These are phyloP conservation scores for Solanum chiquidenum DNA, from an alignment of 257 asterid genomes.

Conservation along the genomic window DNA sequence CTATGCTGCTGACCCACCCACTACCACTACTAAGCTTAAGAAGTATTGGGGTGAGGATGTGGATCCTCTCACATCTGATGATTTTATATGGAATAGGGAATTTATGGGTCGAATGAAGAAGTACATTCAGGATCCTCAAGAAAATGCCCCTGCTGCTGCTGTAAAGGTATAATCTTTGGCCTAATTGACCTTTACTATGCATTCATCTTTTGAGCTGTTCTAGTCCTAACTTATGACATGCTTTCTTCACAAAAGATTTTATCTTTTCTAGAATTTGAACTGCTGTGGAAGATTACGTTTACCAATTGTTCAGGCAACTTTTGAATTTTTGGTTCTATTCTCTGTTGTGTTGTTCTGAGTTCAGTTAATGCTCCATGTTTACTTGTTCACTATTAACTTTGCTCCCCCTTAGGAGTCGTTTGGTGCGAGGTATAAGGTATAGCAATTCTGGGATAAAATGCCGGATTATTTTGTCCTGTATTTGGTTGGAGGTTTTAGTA, in stretches of 20 bases:
- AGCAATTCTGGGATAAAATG: background rate
- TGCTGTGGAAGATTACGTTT: background rate
- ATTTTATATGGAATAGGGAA: slow-evolving; percentile 81
- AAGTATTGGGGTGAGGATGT: slow-evolving; percentile 84
- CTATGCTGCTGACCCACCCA: slow-evolving; percentile 67
- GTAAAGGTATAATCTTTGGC: slow-evolving; percentile 28
- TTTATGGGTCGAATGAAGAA: slow-evolving; percentile 83
- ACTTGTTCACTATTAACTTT: background rate
- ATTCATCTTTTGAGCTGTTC: background rate
- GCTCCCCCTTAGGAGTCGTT: background rate
- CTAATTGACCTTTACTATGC: background rate
- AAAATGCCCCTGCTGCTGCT: slow-evolving; percentile 12
- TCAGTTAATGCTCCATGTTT: background rate
- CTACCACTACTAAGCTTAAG: slow-evolving; percentile 63
- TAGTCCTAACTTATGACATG: background rate
- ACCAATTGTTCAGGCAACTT: background rate
- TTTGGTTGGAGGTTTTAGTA: background rate
- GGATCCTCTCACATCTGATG: slow-evolving; percentile 82
- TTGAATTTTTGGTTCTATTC: background rate
- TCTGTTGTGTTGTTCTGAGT: background rate
- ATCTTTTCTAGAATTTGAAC: background rate
- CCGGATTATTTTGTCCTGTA: background rate
- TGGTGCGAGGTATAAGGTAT: background rate
- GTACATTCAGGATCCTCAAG: slow-evolving; percentile 44
- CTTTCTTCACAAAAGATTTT: background rate